These are phyloP conservation scores for Anaeromyces robustus DNA, from an alignment of 192 early-diverging fungal genomes.

Conservation along the genomic window DNA sequence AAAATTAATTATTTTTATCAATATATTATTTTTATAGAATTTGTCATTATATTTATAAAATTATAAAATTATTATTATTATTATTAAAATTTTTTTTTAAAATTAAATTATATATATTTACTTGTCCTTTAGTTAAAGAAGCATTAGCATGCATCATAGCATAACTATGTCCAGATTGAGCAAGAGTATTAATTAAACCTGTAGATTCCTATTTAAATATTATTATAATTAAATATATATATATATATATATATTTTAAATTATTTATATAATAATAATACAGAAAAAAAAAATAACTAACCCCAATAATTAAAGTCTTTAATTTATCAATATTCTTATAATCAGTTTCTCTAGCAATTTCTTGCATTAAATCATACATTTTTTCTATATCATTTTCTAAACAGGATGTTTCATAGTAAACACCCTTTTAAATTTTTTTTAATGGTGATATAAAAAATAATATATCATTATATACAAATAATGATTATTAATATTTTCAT, in stretches of 20 bases:
- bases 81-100: not conserved
- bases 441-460: no score
- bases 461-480: no score
- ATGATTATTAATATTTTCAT: no score
- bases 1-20: not conserved
- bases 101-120: slow-evolving; percentile 5
- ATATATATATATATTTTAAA: no score
- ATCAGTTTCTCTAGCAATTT: slow-evolving; percentile 52
- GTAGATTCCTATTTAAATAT: slow-evolving; percentile 14
- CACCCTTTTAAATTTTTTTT: not conserved
- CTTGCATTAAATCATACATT: slow-evolving; percentile 58
- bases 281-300: no score
- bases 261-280: no score
- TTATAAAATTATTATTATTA: no score
- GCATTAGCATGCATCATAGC: slow-evolving; percentile 57
- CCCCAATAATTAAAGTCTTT: slow-evolving; percentile 51
- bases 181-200: slow-evolving; percentile 60
- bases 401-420: not conserved
- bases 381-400: slow-evolving; percentile 45
- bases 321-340: slow-evolving; percentile 58
- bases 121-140: slow-evolving; percentile 34
- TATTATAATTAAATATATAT: no score
- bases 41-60: no score
- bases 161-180: slow-evolving; percentile 64
- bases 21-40: no score